phyloP scores from a whole-genome alignment of 2,329 filamentous ascomycete genomes.

The Colletotrichum gloeosporioides region DNA sequence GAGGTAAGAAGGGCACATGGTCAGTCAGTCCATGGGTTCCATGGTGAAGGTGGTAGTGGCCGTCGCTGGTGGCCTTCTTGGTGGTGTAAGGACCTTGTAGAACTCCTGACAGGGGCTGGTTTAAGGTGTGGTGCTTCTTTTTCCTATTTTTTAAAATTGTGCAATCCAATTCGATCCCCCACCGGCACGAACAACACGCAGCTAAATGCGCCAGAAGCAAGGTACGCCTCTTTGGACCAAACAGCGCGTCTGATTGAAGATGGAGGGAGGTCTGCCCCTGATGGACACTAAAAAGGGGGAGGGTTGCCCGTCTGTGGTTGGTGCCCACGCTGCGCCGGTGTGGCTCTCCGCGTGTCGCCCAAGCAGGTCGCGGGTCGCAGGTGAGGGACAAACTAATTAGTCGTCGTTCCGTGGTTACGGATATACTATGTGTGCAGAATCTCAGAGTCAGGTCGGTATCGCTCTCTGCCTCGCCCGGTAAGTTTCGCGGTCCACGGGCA shows the following conservation, averaged over 20 bases:
- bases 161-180: constrained; percentile 17
- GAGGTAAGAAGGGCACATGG: background rate
- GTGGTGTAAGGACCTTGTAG: background rate
- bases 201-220: constrained; percentile 9
- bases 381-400: background rate
- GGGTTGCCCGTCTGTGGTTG: background rate
- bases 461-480: background rate
- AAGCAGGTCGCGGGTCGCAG: background rate
- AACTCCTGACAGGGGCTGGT: constrained; percentile 18
- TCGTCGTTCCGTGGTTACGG: background rate
- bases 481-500: background rate
- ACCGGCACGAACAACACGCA: background rate
- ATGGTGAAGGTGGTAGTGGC: background rate
- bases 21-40: background rate
- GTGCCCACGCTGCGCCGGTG: background rate
- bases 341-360: background rate
- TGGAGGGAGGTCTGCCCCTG: constrained; percentile 6
- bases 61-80: background rate
- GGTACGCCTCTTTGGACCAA: constrained; percentile 5
- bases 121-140: constrained; percentile 9
- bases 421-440: background rate
- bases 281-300: background rate
- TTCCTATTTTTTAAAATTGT: constrained; percentile 9
- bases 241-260: constrained; percentile 14
- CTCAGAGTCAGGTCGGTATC: background rate